These are phyloP conservation scores for Zychaea mexicana DNA, from an alignment of 371 early-diverging fungal genomes.

Conservation along the genomic window DNA sequence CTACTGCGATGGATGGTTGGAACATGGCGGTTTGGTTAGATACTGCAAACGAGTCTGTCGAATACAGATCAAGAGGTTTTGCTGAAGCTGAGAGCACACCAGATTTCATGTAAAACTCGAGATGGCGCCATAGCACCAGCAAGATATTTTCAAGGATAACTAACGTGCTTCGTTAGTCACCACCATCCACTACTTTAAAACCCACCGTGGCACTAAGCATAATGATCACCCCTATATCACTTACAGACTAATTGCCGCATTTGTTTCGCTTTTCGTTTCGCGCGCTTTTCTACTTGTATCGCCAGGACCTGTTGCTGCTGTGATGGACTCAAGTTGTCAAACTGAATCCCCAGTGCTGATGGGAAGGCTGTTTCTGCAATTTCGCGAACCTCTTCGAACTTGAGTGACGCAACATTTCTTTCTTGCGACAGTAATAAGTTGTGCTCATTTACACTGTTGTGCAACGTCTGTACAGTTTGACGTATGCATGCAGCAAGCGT, in stretches of 20 bases:
- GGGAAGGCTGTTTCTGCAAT: conserved; percentile 33
- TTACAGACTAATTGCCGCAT: conserved; percentile 24
- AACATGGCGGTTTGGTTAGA: conserved; percentile 27
- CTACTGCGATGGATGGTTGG: conserved; percentile 27
- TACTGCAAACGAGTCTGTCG: conserved; percentile 24
- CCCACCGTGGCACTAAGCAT: background rate
- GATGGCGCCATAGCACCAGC: conserved; percentile 38
- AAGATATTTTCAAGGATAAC: conserved; percentile 29
- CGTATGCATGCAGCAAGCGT: conserved; percentile 28
- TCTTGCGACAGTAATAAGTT: conserved; percentile 23
- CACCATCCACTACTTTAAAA: background rate
- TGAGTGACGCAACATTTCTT: conserved; percentile 27
- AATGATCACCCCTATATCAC: background rate
- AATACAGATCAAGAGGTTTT: conserved; percentile 13
- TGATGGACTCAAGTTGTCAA: conserved; percentile 29
- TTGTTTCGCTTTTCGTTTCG: conserved; percentile 20
- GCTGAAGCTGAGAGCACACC: conserved; percentile 3
- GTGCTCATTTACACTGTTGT: conserved; percentile 16
- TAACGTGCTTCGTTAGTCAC: background rate
- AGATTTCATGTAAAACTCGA: conserved; percentile 32
- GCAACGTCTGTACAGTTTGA: conserved; percentile 19
- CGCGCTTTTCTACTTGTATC: conserved; percentile 23
- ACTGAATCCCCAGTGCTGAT: conserved; percentile 24
- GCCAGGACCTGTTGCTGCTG: conserved; percentile 34
- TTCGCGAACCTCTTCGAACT: conserved; percentile 36